Evolutionary conservation across 257 asterid species (phyloP).

Genomic region (Primulina eburnea): DNA sequence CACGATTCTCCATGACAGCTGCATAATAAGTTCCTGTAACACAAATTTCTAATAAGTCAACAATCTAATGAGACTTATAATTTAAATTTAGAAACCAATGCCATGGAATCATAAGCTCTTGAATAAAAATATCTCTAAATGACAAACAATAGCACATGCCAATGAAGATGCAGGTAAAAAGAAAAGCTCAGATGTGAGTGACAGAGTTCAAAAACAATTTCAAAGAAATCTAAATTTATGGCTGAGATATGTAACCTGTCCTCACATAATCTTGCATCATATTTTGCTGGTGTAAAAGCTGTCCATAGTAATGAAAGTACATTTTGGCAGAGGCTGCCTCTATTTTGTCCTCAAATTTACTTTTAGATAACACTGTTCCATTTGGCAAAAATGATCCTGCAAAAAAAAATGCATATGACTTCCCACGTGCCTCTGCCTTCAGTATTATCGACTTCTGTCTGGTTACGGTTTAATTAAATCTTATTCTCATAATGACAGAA

Average conservation of each 20-base stretch:
- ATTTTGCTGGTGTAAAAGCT: conserved; percentile 96
- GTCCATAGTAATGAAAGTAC: conserved; percentile 99
- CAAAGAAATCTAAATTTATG: conserved; percentile 16
- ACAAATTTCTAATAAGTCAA: conserved; percentile 28
- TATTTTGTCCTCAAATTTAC: conserved; percentile 91
- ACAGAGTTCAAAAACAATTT: not conserved
- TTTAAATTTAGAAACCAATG: conserved; percentile 2
- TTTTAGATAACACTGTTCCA: conserved; percentile 50
- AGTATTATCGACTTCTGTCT: not conserved
- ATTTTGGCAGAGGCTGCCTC: conserved; percentile 97
- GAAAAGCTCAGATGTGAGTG: not conserved
- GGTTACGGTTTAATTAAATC: not conserved
- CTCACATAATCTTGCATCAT: conserved; percentile 99
- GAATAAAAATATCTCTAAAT: not conserved
- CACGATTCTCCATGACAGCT: conserved; percentile 94
- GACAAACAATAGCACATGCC: conserved; percentile 11
- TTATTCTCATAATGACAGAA: conserved; percentile 9
- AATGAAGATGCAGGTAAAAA: conserved; percentile 8
- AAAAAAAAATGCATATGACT: conserved; percentile 22
- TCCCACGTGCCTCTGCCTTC: conserved; percentile 4
- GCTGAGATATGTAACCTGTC: conserved; percentile 67
- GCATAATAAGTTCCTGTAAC: conserved; percentile 90
- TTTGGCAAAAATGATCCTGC: conserved; percentile 62
- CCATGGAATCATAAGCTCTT: conserved; percentile 14
- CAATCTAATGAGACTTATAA: conserved; percentile 13